A percentile compares a stretch with the other conserved stretches of the same genome.
phyloP scores from a whole-genome alignment of 2,329 filamentous ascomycete genomes.

The Gyromitra esculenta region DNA sequence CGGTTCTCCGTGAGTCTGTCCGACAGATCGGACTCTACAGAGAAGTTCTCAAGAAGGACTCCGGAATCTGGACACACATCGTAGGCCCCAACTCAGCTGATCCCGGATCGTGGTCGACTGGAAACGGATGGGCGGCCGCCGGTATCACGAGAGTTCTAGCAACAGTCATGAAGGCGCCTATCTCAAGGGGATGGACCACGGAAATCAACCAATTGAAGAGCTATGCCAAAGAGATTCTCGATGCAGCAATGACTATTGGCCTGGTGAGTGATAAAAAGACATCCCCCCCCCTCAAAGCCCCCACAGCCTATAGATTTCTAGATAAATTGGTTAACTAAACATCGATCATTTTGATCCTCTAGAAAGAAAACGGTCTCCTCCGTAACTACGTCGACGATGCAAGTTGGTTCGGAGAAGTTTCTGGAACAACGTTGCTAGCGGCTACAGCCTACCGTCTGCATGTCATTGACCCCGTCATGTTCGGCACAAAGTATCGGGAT shows the following conservation, averaged over 20 bases:
- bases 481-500: conserved; percentile 59
- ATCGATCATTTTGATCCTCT: neutral
- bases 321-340: neutral
- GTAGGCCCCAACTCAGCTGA: conserved; percentile 60
- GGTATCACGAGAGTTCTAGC: conserved; percentile 64
- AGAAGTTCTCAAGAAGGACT: conserved; percentile 60
- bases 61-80: conserved; percentile 64
- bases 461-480: conserved; percentile 60
- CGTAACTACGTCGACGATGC: conserved; percentile 64
- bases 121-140: conserved; percentile 65
- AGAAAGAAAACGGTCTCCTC: conserved; percentile 61
- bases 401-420: conserved; percentile 64
- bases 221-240: conserved; percentile 61
- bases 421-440: conserved; percentile 64
- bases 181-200: conserved; percentile 55
- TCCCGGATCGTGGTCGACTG: conserved; percentile 63
- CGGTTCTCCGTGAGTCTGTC: conserved; percentile 26
- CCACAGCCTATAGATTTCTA: neutral
- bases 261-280: conserved; percentile 51
- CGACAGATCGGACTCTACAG: conserved; percentile 60
- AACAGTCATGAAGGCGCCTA: conserved; percentile 59
- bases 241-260: conserved; percentile 60
- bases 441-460: conserved; percentile 64
- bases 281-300: neutral
- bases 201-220: conserved; percentile 58